Evolutionary conservation across 768 basidiomycete species (phyloP), one percentile per base, ranked within the genome.

Genomic region (Panaeolus papilionaceus): DNA sequence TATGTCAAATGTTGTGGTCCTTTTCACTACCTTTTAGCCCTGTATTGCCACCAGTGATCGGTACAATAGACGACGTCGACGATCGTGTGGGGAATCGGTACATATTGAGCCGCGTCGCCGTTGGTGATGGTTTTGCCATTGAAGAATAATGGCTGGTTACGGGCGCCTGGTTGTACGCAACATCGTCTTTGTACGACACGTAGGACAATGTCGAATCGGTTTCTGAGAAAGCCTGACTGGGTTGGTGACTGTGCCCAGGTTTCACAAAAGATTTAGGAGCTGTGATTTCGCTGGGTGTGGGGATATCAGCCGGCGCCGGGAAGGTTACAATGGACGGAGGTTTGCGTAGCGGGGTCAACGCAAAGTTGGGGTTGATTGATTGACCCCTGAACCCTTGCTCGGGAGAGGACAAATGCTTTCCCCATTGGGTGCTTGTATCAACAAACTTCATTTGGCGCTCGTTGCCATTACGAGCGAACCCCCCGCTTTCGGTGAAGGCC

Each of bases 381-480:
- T 33, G 26, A 58, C 26, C 26, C 26, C 54, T 58, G 47, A 49
- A 33, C 1, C 20, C 9, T 16, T 58, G 54, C 14, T 33, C 54
- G 16, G 28, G 33, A 16, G 54, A 28, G 14, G 28, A 7, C 8
- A 18, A 26, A 26, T 4, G 10, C 3, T 58, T 58, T 28, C 54
- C 28, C 54, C 54, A 58, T 58, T 58, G 28, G 54, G 54, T 49
- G 20, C 20, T 49, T 7, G 47, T 23, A 49, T 49, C 47, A 49
- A 6, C 47, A 6, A 49, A 12, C 23, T 23, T 58, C 28, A 33
- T 58, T 37, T 28, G 54, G 12, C 54, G 54, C 54, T 58, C 54
- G 26, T 58, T 58, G 9, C 54, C 33, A 28, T 58, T 28, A 33
- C 14, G 26, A 16, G 14, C 26, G 3, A 33, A 45, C 18, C n/a